A percentile compares a stretch with the other conserved stretches of the same genome.
Evolutionary conservation across 139 green algal genomes (phyloP).

Genomic region (Chlorella sp.): DNA sequence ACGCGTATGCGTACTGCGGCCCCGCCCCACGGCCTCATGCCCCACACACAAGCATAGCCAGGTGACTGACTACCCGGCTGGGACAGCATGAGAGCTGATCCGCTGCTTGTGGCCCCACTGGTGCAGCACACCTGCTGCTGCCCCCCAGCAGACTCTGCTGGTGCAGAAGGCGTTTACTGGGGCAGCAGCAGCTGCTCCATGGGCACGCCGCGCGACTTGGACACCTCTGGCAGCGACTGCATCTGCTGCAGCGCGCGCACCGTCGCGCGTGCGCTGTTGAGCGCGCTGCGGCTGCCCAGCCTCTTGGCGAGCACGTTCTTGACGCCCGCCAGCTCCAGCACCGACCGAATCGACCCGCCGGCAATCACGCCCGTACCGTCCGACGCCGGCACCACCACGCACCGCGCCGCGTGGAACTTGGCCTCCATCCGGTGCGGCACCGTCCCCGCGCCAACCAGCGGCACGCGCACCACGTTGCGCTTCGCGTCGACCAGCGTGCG

Average conservation of each 20-base stretch:
- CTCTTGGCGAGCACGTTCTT: slow-evolving; percentile 94
- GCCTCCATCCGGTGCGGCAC: slow-evolving; percentile 84
- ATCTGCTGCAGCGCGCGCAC: slow-evolving; percentile 66
- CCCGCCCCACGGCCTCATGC: neutral
- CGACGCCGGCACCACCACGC: slow-evolving; percentile 83
- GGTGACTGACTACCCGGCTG: neutral
- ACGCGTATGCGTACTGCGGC: neutral
- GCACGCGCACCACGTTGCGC: slow-evolving; percentile 48
- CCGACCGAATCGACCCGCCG: slow-evolving; percentile 74
- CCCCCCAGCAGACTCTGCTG: neutral
- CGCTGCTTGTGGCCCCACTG: neutral
- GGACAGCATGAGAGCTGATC: neutral
- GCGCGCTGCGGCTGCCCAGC: slow-evolving; percentile 72
- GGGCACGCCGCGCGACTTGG: slow-evolving; percentile 51
- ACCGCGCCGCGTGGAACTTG: slow-evolving; percentile 72
- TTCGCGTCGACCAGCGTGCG: slow-evolving; percentile 76
- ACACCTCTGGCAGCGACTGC: slow-evolving; percentile 66
- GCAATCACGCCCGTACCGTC: slow-evolving; percentile 82
- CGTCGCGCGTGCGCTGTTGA: slow-evolving; percentile 92
- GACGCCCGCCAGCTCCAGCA: slow-evolving; percentile 87
- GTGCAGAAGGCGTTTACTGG: neutral
- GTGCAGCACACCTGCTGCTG: neutral
- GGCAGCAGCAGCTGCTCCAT: slow-evolving; percentile 56
- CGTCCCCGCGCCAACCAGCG: slow-evolving; percentile 58
- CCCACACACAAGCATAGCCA: neutral